Evolutionary conservation across 352 stramenopile species (phyloP), one percentile per base, ranked within the genome.

Genomic region (Phytophthora chlamydospora): DNA sequence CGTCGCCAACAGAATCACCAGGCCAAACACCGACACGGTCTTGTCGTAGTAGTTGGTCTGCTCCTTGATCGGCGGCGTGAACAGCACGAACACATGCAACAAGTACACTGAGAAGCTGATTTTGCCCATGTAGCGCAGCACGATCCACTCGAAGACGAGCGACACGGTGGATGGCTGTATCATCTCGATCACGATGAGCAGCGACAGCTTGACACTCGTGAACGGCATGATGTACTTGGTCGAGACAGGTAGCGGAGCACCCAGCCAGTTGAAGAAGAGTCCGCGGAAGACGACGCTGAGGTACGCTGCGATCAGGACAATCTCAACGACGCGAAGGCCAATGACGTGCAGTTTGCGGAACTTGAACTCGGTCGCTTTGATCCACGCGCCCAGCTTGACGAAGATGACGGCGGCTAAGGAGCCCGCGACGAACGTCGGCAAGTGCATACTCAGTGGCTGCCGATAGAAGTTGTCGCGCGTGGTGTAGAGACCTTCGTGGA

Each of bases 21-120:
- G 51, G 13, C 35, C 50, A 40, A 77, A 80, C 12, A 58, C 24
- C 0, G 55, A 16, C 16, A 68, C 54, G 31, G 53, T 45, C 16
- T 49, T 51, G 40, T 70, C 62, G 6, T 64, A 65, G n/a, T 60
- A 63, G 17, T 56, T 63, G 2, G 38, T 42, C 36, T 56, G 11
- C 19, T 41, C 8, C 12, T 47, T 43, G 31, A 57, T 52, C 13
- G 57, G 12, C 13, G 46, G 50, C 14, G 48, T 59, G 21, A 41
- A 47, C 33, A 62, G 54, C 48, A 85, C 73, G 32, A 82, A 85
- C 35, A 56, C 73, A 46, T 79, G 71, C 24, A 76, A 46, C 62
- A 79, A 31, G 24, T 79, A 76, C 11, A 75, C 66, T 6, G 66
- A 78, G 51, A 66, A 78, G 47, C 71, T 75, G 40, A 78, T 62